Evolutionary conservation across 768 basidiomycete species (phyloP).

Genomic region (Agaricus blazei): DNA sequence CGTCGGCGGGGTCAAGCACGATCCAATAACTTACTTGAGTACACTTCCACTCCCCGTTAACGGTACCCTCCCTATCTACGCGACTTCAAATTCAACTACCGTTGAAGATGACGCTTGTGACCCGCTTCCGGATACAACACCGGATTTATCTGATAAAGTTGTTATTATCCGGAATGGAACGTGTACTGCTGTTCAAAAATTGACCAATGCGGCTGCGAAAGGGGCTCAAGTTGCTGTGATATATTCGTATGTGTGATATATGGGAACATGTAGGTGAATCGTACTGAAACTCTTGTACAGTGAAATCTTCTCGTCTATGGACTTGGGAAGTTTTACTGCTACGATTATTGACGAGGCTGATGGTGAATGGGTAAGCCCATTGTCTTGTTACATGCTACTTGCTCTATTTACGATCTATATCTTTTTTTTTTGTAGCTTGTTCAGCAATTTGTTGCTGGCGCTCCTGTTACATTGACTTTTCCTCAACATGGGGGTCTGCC

Average conservation of each 20-base stretch:
- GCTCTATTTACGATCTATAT: neutral
- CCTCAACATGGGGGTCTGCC: conserved; percentile 38
- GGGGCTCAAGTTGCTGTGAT: conserved; percentile 45
- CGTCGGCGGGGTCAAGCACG: conserved; percentile 41
- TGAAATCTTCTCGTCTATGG: conserved; percentile 36
- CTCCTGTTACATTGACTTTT: conserved; percentile 38
- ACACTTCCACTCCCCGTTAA: conserved; percentile 41
- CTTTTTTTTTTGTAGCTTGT: conserved; percentile 32
- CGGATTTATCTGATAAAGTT: conserved; percentile 49
- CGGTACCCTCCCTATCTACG: conserved; percentile 48
- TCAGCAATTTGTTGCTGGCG: conserved; percentile 41
- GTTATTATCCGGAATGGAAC: conserved; percentile 55
- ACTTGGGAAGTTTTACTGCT: conserved; percentile 41
- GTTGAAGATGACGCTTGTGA: conserved; percentile 55
- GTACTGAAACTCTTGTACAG: conserved; percentile 34
- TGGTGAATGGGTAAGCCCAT: conserved; percentile 43
- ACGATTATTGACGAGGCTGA: conserved; percentile 50
- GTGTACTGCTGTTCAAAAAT: conserved; percentile 54
- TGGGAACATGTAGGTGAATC: neutral
- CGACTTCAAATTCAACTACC: conserved; percentile 51
- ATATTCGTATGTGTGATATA: conserved; percentile 42
- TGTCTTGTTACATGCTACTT: neutral
- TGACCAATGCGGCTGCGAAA: conserved; percentile 48
- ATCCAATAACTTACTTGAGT: conserved; percentile 50
- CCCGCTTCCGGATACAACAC: conserved; percentile 45